These are phyloP conservation scores for Allium sativum DNA, from an alignment of 106 monocot species.

Conservation along the genomic window DNA sequence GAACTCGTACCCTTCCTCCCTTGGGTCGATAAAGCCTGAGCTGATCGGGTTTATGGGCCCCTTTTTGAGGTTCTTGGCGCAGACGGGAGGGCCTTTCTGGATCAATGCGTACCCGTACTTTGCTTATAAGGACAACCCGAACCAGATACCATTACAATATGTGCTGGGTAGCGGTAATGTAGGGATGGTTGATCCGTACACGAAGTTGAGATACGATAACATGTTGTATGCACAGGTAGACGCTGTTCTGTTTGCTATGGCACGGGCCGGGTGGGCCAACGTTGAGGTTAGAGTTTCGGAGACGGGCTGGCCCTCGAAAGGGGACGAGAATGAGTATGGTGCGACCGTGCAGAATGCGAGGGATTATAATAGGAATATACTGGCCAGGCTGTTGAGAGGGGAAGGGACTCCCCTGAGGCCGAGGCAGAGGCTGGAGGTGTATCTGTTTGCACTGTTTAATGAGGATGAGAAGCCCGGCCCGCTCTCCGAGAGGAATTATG, in stretches of 20 bases:
- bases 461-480: conserved; percentile 96
- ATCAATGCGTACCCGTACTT: conserved; percentile 98
- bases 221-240: conserved; percentile 97
- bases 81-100: conserved; percentile 75
- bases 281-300: conserved; percentile 83
- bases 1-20: conserved; percentile 74
- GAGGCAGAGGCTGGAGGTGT: conserved; percentile 56
- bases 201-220: conserved; percentile 71
- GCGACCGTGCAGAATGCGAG: conserved; percentile 72
- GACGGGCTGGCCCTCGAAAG: conserved; percentile 97
- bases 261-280: conserved; percentile 41
- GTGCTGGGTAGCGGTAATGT: conserved; percentile 43
- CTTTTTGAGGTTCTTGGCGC: conserved; percentile 49
- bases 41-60: conserved; percentile 26
- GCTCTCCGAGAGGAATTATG: conserved; percentile 90
- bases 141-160: conserved; percentile 41
- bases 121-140: conserved; percentile 69
- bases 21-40: conserved; percentile 48
- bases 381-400: conserved; percentile 47
- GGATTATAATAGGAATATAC: conserved; percentile 64
- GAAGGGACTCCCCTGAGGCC: conserved; percentile 89
- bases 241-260: conserved; percentile 59
- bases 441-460: conserved; percentile 86
- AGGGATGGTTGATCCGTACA: conserved; percentile 66
- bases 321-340: conserved; percentile 66